These are phyloP conservation scores for Decorospora gaudefroyi DNA, from an alignment of 2,329 filamentous ascomycete species.

Conservation along the genomic window DNA sequence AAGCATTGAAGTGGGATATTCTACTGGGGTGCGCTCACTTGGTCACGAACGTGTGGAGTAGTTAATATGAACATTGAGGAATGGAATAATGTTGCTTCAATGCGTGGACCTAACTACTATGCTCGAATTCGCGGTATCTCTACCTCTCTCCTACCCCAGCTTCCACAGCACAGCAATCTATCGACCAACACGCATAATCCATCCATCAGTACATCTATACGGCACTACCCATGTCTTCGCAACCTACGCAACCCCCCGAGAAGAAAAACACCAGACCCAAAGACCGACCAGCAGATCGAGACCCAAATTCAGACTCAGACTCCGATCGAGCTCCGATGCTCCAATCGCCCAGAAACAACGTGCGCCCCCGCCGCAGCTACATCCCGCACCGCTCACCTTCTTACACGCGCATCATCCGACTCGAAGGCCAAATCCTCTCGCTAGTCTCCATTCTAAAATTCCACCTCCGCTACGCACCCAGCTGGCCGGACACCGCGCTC, in stretches of 20 bases:
- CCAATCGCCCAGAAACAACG: not conserved
- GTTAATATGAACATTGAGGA: no score
- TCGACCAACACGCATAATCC: no score
- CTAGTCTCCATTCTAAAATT: not conserved
- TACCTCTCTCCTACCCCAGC: no score
- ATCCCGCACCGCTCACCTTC: not conserved
- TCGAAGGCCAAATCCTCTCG: not conserved
- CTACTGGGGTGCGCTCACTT: no score
- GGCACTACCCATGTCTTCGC: no score
- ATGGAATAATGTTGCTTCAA: no score
- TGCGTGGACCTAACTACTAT: no score
- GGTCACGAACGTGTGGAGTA: no score
- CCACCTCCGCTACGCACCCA: not conserved
- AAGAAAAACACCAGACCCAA: not conserved
- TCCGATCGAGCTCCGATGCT: not conserved
- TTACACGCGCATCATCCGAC: constrained; percentile 1
- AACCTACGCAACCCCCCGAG: no score
- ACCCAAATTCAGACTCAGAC: not conserved
- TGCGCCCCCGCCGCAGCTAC: not conserved
- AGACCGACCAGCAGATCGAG: not conserved
- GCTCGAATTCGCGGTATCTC: no score
- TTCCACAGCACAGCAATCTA: no score
- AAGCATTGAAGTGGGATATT: constrained; percentile 11
- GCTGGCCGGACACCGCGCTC: not conserved
- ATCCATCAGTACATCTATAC: no score